Evolutionary conservation across 2,329 filamentous ascomycete species (phyloP).

Genomic region (Eurotiales sp.): DNA sequence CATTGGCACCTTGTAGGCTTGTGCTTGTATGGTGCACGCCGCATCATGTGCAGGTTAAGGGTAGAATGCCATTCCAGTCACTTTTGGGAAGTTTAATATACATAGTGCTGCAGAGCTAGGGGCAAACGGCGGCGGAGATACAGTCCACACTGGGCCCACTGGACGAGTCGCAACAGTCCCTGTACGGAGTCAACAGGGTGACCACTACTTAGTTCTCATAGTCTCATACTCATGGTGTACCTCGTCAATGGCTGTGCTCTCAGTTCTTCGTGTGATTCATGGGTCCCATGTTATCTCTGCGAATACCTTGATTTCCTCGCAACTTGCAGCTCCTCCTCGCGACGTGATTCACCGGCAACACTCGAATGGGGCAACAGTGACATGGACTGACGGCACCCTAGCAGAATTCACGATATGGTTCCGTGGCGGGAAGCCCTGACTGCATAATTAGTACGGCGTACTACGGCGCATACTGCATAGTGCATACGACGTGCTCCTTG

Average conservation of each 20-base stretch:
- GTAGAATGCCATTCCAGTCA: slow-evolving; percentile 2
- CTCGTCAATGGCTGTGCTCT: slow-evolving; percentile 1
- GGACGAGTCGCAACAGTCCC: background rate
- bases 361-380: slow-evolving; percentile 3
- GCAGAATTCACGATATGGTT: background rate
- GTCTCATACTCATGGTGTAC: slow-evolving; percentile 2
- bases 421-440: background rate
- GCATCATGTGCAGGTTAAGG: slow-evolving; percentile 1
- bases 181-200: too few species aligned
- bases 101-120: slow-evolving; percentile 9
- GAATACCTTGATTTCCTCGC: background rate
- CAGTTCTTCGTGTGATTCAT: slow-evolving; percentile 3
- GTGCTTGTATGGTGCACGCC: background rate
- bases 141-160: background rate
- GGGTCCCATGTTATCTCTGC: background rate
- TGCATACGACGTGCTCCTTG: background rate
- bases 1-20: background rate
- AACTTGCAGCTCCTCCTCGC: background rate
- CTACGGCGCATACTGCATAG: too few species aligned
- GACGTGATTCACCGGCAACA: background rate
- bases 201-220: too few species aligned
- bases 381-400: slow-evolving; percentile 1
- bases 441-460: background rate
- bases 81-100: slow-evolving; percentile 3
- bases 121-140: slow-evolving; percentile 7